Evolutionary conservation across 2,329 filamentous ascomycete species (phyloP).

Genomic region (Colletotrichum zoysiae): DNA sequence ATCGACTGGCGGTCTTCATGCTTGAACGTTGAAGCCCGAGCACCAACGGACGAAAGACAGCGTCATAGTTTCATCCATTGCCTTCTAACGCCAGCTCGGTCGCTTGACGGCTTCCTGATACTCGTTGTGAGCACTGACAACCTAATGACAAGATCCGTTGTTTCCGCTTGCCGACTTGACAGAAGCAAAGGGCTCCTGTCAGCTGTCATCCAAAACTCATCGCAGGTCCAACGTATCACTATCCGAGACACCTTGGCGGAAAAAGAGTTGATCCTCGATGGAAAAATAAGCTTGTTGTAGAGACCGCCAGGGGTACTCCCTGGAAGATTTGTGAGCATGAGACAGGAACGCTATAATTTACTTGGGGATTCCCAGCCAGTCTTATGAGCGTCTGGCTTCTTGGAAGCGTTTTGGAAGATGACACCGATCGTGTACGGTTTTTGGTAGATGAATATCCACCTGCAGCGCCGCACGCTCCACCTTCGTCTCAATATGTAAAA

Average conservation of each 20-base stretch:
- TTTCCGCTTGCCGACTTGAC: conserved; percentile 8
- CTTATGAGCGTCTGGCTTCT: neutral
- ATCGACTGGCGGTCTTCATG: conserved; percentile 10
- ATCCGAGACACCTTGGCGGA: conserved; percentile 24
- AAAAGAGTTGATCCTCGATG: neutral
- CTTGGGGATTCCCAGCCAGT: neutral
- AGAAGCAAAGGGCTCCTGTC: conserved; percentile 28
- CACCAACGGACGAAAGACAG: neutral
- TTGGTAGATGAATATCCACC: conserved; percentile 24
- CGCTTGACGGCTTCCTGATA: neutral
- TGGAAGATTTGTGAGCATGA: neutral
- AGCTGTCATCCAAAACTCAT: conserved; percentile 35
- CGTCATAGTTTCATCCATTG: conserved; percentile 12
- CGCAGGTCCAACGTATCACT: conserved; percentile 11
- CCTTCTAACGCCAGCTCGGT: neutral
- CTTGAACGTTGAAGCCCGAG: conserved; percentile 5
- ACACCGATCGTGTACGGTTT: conserved; percentile 29
- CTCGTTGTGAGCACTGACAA: neutral
- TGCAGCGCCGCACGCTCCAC: conserved; percentile 1
- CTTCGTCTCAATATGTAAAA: conserved; percentile 30
- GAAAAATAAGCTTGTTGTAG: conserved; percentile 32
- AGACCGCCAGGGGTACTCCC: neutral
- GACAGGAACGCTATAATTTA: conserved; percentile 6
- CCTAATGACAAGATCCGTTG: neutral
- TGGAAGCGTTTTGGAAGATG: neutral